Percentiles rank a stretch among this genome's conserved stretches.
phyloP scores from a whole-genome alignment of 768 basidiomycete species.

The Calvatia gigantea region DNA sequence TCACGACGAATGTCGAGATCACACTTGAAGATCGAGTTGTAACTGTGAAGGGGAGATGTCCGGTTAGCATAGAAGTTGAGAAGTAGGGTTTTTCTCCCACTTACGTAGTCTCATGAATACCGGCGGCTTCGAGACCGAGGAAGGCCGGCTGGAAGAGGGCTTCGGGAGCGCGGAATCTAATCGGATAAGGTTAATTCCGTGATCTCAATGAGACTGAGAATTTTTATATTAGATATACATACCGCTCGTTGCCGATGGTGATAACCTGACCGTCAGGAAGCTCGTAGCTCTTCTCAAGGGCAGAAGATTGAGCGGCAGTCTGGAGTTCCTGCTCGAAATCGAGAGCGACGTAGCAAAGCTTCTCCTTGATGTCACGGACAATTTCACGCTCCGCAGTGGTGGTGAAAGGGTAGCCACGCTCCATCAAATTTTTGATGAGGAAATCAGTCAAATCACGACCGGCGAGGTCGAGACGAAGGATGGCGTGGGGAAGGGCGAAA shows the following conservation, averaged over 20 bases:
- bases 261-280: conserved; percentile 93
- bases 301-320: conserved; percentile 84
- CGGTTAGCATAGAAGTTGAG: conserved; percentile 5
- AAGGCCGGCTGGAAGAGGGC: conserved; percentile 92
- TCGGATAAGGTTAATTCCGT: conserved; percentile 47
- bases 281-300: conserved; percentile 92
- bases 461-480: conserved; percentile 87
- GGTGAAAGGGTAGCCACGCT: conserved; percentile 93
- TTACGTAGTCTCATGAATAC: conserved; percentile 90
- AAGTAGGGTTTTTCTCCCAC: conserved; percentile 11
- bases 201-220: conserved; percentile 46
- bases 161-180: conserved; percentile 87
- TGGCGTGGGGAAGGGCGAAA: conserved; percentile 90
- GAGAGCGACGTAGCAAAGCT: conserved; percentile 92
- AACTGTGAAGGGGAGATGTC: conserved; percentile 29
- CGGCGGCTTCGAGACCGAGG: conserved; percentile 84
- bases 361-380: conserved; percentile 96
- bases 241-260: conserved; percentile 92
- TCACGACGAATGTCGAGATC: conserved; percentile 85
- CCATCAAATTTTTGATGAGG: conserved; percentile 81
- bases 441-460: conserved; percentile 89
- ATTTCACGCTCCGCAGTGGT: conserved; percentile 93
- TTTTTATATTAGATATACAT: conserved; percentile 49
- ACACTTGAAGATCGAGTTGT: conserved; percentile 84
- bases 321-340: conserved; percentile 94